Evolutionary conservation across 73 alveolate species (phyloP).

Genomic region (Tetrahymena thermophila): DNA sequence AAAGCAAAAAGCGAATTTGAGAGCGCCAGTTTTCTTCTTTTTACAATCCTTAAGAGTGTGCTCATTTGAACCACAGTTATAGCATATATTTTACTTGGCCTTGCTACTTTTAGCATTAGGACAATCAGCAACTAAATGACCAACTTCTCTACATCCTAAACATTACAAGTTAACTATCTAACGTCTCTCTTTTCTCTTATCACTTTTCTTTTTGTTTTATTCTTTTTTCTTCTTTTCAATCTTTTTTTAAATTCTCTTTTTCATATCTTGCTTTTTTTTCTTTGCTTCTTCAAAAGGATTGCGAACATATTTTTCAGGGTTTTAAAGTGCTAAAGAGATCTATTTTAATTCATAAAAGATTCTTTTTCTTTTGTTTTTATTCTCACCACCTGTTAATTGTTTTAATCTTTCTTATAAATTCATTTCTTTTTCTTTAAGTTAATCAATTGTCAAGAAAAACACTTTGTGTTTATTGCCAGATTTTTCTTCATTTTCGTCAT

Average conservation of each 20-base stretch:
- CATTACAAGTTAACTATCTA: slow-evolving; percentile 55
- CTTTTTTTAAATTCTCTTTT: slow-evolving; percentile 41
- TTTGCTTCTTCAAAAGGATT: slow-evolving; percentile 3
- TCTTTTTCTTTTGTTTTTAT: slow-evolving; percentile 26
- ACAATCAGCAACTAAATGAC: slow-evolving; percentile 58
- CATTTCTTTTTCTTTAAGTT: not conserved
- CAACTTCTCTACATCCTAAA: slow-evolving; percentile 57
- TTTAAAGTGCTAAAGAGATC: not conserved
- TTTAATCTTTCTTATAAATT: not conserved
- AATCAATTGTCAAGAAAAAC: slow-evolving; percentile 7
- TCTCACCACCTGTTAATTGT: slow-evolving; percentile 11
- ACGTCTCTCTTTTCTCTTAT: slow-evolving; percentile 62
- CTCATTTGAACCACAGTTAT: slow-evolving; percentile 61
- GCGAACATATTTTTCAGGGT: not conserved
- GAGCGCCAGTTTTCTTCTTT: slow-evolving; percentile 48
- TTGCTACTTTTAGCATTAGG: slow-evolving; percentile 17
- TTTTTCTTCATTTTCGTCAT: not conserved
- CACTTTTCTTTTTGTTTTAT: slow-evolving; percentile 38
- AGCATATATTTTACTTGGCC: slow-evolving; percentile 46
- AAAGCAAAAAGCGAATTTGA: slow-evolving; percentile 61
- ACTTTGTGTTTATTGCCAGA: not conserved
- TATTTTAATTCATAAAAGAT: slow-evolving; percentile 22
- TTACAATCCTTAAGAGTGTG: slow-evolving; percentile 61
- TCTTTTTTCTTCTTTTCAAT: slow-evolving; percentile 54
- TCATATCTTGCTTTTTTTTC: slow-evolving; percentile 11